Percentiles rank a stretch among this genome's conserved stretches.
Conservation (phyloP, 1,139 yeast genomes). For the Geotrichum bryndzae region DNA sequence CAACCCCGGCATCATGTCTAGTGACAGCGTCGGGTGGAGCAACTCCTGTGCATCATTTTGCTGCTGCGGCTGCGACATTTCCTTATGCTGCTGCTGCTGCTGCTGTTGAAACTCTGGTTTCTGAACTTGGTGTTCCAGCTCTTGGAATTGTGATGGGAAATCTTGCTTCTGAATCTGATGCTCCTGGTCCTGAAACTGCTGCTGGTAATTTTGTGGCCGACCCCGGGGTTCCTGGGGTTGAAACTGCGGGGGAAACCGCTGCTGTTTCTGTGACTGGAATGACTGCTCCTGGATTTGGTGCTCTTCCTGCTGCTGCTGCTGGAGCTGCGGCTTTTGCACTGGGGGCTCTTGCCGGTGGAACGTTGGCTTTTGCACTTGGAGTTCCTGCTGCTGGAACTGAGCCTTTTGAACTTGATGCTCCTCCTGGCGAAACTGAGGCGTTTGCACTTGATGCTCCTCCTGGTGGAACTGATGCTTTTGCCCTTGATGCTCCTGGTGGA, state of each 20-base stretch:
- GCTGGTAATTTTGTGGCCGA: slow-evolving; percentile 17
- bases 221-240: slow-evolving; percentile 6
- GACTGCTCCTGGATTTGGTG: not conserved
- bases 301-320: too few relatives aligned
- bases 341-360: too few relatives aligned
- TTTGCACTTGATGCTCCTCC: too few relatives aligned
- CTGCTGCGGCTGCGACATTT: slow-evolving; percentile 20
- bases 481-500: slow-evolving; percentile 17
- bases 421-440: too few relatives aligned
- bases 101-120: slow-evolving; percentile 9
- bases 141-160: slow-evolving; percentile 17
- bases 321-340: not conserved
- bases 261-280: not conserved
- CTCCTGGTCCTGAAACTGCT: slow-evolving; percentile 17
- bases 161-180: slow-evolving; percentile 17
- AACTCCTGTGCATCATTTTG: not conserved
- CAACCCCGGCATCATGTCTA: not conserved
- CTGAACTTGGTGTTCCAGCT: slow-evolving; percentile 17
- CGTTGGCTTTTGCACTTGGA: too few relatives aligned
- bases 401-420: too few relatives aligned
- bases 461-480: slow-evolving; percentile 6
- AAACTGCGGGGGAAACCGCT: too few relatives aligned
- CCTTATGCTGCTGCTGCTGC: slow-evolving; percentile 10
- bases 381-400: too few relatives aligned
- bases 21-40: slow-evolving; percentile 3